Conservation (phyloP, 2,329 filamentous ascomycete genomes). For the Pseudocercospora fijiensis region DNA sequence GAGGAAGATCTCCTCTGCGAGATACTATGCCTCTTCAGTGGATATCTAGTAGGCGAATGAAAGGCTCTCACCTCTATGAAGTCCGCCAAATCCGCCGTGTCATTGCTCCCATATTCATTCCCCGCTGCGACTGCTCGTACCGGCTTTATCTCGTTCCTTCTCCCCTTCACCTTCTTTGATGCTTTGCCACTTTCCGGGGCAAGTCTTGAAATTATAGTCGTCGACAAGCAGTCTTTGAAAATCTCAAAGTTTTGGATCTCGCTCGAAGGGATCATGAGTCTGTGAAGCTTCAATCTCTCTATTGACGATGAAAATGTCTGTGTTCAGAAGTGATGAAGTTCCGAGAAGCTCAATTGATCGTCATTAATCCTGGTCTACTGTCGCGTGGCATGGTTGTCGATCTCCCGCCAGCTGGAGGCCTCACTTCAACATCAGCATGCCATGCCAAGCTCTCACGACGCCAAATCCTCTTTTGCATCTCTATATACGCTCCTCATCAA, state of each 20-base stretch:
- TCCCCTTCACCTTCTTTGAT: constrained; percentile 49
- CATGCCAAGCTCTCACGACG: neutral
- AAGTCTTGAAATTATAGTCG: constrained; percentile 64
- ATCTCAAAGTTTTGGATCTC: constrained; percentile 60
- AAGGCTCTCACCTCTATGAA: constrained; percentile 63
- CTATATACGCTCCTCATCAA: neutral
- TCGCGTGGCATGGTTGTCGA: neutral
- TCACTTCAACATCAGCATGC: neutral
- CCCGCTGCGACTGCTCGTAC: constrained; percentile 15
- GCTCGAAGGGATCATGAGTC: constrained; percentile 39
- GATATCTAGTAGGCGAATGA: neutral
- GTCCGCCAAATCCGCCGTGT: constrained; percentile 70
- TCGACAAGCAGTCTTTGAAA: constrained; percentile 73
- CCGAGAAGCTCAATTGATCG: constrained; percentile 3
- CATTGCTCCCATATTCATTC: constrained; percentile 31
- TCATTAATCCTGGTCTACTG: neutral
- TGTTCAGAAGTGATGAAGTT: constrained; percentile 4
- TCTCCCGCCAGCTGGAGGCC: neutral
- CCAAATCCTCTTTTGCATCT: neutral
- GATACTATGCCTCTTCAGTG: constrained; percentile 52
- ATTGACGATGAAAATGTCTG: neutral
- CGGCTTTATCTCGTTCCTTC: constrained; percentile 44
- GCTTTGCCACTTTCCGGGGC: constrained; percentile 45
- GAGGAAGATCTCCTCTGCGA: constrained; percentile 67
- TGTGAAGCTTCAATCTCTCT: neutral